A percentile compares a stretch with the other conserved stretches of the same genome.
Conservation (phyloP, 2,329 filamentous ascomycete species). For the Pseudocercospora cruenta region DNA sequence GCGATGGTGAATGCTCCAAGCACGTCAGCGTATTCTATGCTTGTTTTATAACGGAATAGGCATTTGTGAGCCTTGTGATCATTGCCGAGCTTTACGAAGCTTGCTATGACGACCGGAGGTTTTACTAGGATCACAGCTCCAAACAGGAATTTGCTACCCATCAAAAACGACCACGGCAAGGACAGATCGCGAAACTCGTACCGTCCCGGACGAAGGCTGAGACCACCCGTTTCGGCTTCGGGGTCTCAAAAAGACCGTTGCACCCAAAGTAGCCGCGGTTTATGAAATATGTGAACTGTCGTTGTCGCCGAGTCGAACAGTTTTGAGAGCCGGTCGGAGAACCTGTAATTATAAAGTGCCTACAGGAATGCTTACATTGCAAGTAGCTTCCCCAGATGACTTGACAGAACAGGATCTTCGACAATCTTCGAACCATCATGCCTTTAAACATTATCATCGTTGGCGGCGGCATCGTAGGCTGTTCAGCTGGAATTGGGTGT, state of each 20-base stretch:
- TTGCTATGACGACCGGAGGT: background rate
- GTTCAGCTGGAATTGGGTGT: slow-evolving; percentile 8
- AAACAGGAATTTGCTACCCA: background rate
- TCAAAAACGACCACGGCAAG: background rate
- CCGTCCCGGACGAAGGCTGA: too few species aligned
- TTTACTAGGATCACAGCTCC: background rate
- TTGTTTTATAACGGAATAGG: background rate
- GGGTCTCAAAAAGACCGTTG: too few species aligned
- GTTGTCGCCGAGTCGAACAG: background rate
- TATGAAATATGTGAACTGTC: too few species aligned
- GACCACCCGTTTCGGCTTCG: too few species aligned
- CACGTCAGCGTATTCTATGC: background rate
- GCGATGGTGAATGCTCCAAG: slow-evolving; percentile 33
- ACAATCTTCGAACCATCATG: background rate
- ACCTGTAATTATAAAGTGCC: background rate
- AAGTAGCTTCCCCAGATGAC: background rate
- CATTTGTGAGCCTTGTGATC: background rate
- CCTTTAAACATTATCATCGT: slow-evolving; percentile 13
- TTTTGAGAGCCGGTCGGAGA: background rate
- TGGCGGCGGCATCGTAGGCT: slow-evolving; percentile 13
- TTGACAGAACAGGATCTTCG: background rate
- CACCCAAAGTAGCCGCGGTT: too few species aligned
- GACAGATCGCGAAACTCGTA: background rate
- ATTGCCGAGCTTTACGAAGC: background rate
- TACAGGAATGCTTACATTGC: background rate